Evolutionary conservation across 345 rosid species (phyloP).

Genomic region (Microthlaspi erraticum): DNA sequence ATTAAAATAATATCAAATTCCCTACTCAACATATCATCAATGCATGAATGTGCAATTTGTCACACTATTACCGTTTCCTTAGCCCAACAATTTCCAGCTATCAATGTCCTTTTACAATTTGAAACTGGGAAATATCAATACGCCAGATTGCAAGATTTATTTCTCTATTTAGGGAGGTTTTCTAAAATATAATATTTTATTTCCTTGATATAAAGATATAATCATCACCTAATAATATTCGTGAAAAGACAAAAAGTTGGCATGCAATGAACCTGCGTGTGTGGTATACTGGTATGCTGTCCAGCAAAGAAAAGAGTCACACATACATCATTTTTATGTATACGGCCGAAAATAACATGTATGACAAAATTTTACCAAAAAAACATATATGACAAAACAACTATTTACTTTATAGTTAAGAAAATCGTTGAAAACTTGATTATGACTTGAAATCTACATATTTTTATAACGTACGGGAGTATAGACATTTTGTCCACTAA

Average conservation of each 20-base stretch:
- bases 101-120: slow-evolving; percentile 7
- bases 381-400: too few relatives aligned
- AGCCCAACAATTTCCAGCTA: slow-evolving; percentile 24
- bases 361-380: too few relatives aligned
- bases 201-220: neutral
- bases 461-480: neutral
- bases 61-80: neutral
- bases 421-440: neutral
- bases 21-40: neutral
- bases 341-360: neutral
- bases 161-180: neutral
- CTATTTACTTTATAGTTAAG: neutral
- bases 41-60: neutral
- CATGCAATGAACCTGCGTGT: slow-evolving; percentile 18
- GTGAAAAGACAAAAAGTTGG: neutral
- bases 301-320: neutral
- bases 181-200: neutral
- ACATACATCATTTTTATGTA: neutral
- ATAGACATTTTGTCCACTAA: neutral
- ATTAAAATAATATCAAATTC: slow-evolving; percentile 15
- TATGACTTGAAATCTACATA: neutral
- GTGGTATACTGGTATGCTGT: slow-evolving; percentile 17
- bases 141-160: neutral
- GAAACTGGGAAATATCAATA: neutral
- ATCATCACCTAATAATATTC: neutral